Base-by-base conservation (phyloP, 78 protist genomes). In the Dictyostelium brefeldianum region DNA sequence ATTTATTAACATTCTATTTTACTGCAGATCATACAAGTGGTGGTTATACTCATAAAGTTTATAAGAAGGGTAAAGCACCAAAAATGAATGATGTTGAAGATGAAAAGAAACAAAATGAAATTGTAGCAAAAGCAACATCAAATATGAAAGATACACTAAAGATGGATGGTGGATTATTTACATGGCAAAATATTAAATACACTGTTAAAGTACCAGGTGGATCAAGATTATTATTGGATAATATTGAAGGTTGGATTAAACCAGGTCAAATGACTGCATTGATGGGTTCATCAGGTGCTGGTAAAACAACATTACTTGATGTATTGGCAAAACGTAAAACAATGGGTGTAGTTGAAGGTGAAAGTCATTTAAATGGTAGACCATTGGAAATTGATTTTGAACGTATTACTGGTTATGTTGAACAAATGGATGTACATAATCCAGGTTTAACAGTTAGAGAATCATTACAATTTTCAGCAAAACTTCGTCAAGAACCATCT, bases 251-350 rank as follows among this genome's bases (percentile, higher is more conserved):
- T 75, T 83, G 91, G 84, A 80, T 92, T 20, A 78, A 80, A 67
- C 95, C 90, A 46, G 90, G 92, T 29, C 90, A 83, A 79, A 89
- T 94, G 94, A 94, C 96, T 10, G 96, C 96, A 14, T 83, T 94
- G 27, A 94, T 94, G 96, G 96, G 96, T 29, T 71, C 91, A 3
- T 94, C 96, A 14, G 92, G 92, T 87, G 92, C 92, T 10, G 98
- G 98, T 50, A 97, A 98, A 90, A 95, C 96, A n/a, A 97, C 98
- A 5, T 20, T 97, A 73, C 71, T 97, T 18, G 97, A 96, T 90
- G 95, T 96, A 1, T 90, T 98, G 27, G 98, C 98, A 18, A 89
- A 91, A 22, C 73, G 98, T 54, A 95, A 97, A 67, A 89, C 94
- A 7, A 75, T 64, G 15, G 98, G 98, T 29, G 89, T 43, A 1